Evolutionary conservation across 208 protist genomes (phyloP).

Genomic region (Phytomonas sp.): DNA sequence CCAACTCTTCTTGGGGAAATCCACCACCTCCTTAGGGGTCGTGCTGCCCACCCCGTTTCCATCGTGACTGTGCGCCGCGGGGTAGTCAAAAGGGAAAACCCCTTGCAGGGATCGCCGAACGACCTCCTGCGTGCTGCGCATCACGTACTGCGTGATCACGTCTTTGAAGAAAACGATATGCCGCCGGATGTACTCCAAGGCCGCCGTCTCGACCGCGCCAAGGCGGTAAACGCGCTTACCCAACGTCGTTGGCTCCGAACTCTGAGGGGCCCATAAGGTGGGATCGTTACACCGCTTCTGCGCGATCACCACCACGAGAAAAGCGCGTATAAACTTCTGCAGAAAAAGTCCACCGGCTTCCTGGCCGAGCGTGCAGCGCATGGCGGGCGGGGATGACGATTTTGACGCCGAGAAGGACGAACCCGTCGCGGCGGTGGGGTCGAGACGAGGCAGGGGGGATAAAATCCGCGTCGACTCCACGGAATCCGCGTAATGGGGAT

Average conservation of each 20-base stretch:
- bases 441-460: too few relatives aligned
- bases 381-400: constrained; percentile 7
- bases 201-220: constrained; percentile 25
- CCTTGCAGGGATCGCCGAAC: constrained; percentile 45
- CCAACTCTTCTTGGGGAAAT: too few relatives aligned
- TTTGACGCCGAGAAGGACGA: neutral
- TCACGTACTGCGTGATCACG: constrained; percentile 50
- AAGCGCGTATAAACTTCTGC: constrained; percentile 40
- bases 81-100: constrained; percentile 16
- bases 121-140: constrained; percentile 39
- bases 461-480: too few relatives aligned
- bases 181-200: constrained; percentile 30
- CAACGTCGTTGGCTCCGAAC: too few relatives aligned
- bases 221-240: constrained; percentile 10
- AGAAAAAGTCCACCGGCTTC: constrained; percentile 32
- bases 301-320: constrained; percentile 41
- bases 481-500: too few relatives aligned
- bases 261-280: too few relatives aligned
- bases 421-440: too few relatives aligned
- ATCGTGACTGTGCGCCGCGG: neutral
- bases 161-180: constrained; percentile 26
- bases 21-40: too few relatives aligned
- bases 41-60: too few relatives aligned
- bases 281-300: constrained; percentile 22
- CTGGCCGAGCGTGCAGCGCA: constrained; percentile 1